Evolutionary conservation across 2,329 filamentous ascomycete species (phyloP), one percentile per base, ranked within the genome.

Genomic region (Aspergillus brasiliensis): DNA sequence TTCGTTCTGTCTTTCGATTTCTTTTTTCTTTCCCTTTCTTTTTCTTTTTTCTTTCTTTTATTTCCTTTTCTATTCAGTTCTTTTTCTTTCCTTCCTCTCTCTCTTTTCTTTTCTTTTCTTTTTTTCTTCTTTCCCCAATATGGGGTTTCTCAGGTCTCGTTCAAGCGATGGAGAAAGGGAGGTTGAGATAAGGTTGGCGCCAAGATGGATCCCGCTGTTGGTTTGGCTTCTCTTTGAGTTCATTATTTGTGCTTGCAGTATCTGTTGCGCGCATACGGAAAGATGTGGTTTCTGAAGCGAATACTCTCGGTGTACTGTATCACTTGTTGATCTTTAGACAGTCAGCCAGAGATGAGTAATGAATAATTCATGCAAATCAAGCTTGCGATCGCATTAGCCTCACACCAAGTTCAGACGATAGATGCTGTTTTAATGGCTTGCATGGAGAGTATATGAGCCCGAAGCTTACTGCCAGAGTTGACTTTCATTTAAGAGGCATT

Each of bases 141-240:
- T 19, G 17, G 40, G 8, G 17, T 11, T 13, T 19, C n/a, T 44
- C 17, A 19, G 40, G 13, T 44, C 8, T 23, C 23, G 10, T 44
- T 44, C 11, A 15, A 21, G 40, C 8, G 40, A 23, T 23, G 11
- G n/a, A 21, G 40, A n/a, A 2, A 28, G 15, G 48, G 42, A 28
- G 3, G 51, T 61, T 47, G 2, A 25, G 46, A 40, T 62, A 57
- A 57, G 40, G 49, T 57, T 60, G 54, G n/a, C 51, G 57, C 49
- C 58, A 60, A 57, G 54, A 37, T 17, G 37, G 7, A 10, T 31
- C 44, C 37, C 28, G 56, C 44, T 3, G 19, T 44, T 44, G 21
- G 40, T 23, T 13, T 19, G 40, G 40, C 3, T 23, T 13, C 10
- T n/a, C 38, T 48, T 3, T 8, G 8, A 19, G 8, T 10, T 27